Evolutionary conservation across 208 protist genomes (phyloP).

Genomic region (Leishmania gerbilli): DNA sequence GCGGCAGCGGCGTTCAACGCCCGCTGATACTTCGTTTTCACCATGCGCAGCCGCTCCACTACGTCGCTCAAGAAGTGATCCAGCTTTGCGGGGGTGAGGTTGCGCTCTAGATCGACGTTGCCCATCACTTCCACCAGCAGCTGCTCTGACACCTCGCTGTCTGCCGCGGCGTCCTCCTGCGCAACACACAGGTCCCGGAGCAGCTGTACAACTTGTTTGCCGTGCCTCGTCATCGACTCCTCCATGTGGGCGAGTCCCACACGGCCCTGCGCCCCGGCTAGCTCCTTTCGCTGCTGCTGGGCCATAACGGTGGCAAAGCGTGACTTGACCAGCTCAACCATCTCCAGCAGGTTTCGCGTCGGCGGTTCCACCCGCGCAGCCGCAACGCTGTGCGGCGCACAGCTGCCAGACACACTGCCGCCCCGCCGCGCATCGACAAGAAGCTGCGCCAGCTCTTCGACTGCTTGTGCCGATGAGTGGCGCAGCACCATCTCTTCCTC

Average conservation of each 20-base stretch:
- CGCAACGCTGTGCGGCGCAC: constrained; percentile 5
- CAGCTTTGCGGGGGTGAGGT: constrained; percentile 22
- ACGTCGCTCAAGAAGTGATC: constrained; percentile 59
- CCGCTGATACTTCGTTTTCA: constrained; percentile 51
- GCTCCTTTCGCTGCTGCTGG: constrained; percentile 58
- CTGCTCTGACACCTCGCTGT: constrained; percentile 8
- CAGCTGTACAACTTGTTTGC: constrained; percentile 43
- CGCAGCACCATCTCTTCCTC: constrained; percentile 32
- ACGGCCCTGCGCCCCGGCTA: constrained; percentile 47
- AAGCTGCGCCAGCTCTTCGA: constrained; percentile 79
- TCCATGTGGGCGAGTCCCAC: constrained; percentile 44
- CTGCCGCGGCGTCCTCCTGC: constrained; percentile 12
- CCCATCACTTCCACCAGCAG: constrained; percentile 20
- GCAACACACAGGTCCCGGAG: constrained; percentile 39
- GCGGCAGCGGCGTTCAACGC: constrained; percentile 37
- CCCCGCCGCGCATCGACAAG: constrained; percentile 28
- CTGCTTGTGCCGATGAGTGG: constrained; percentile 25
- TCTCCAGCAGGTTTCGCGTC: constrained; percentile 57
- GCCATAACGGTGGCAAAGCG: constrained; percentile 52
- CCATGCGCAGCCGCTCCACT: constrained; percentile 49
- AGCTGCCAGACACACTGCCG: constrained; percentile 10
- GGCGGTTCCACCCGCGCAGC: constrained; percentile 57
- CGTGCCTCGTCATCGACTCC: constrained; percentile 39
- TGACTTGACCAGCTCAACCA: constrained; percentile 59
- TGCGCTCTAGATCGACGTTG: constrained; percentile 15